A percentile compares a stretch with the other conserved stretches of the same genome.
Evolutionary conservation across 2,329 filamentous ascomycete species (phyloP).

Genomic region (Xylariaceae sp.): DNA sequence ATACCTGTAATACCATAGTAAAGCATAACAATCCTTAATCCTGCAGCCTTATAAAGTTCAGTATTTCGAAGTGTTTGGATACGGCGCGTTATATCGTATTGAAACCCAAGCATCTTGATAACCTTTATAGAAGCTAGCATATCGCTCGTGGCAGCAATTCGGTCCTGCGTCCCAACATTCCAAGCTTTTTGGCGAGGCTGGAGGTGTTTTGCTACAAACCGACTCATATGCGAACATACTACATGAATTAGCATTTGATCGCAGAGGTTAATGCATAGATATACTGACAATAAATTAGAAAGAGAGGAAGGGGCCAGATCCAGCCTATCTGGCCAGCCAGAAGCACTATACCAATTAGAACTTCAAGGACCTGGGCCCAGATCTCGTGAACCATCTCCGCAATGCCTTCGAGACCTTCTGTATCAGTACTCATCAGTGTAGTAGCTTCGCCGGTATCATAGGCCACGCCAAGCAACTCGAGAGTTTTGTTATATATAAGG

Average conservation of each 20-base stretch:
- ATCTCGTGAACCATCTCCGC: constrained; percentile 50
- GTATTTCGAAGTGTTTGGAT: constrained; percentile 39
- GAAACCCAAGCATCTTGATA: constrained; percentile 50
- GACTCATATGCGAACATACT: constrained; percentile 52
- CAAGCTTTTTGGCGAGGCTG: constrained; percentile 46
- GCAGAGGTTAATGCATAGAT: neutral
- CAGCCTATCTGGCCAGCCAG: constrained; percentile 50
- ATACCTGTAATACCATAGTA: constrained; percentile 50
- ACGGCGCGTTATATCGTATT: constrained; percentile 29
- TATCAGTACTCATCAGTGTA: constrained; percentile 52
- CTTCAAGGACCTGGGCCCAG: constrained; percentile 51
- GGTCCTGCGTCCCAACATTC: constrained; percentile 50
- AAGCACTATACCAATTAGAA: constrained; percentile 48
- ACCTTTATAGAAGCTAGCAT: constrained; percentile 47
- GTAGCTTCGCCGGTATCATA: constrained; percentile 44
- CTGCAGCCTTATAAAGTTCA: constrained; percentile 44
- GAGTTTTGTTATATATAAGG: constrained; percentile 45
- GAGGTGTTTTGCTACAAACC: constrained; percentile 47
- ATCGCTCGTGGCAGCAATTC: constrained; percentile 46
- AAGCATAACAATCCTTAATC: constrained; percentile 49
- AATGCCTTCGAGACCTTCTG: constrained; percentile 43
- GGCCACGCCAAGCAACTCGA: constrained; percentile 32
- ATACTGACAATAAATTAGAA: constrained; percentile 50
- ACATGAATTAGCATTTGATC: neutral
- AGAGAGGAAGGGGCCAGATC: constrained; percentile 49